Conservation (phyloP, 345 rosid species). For the Euphorbia pulcherrima region DNA sequence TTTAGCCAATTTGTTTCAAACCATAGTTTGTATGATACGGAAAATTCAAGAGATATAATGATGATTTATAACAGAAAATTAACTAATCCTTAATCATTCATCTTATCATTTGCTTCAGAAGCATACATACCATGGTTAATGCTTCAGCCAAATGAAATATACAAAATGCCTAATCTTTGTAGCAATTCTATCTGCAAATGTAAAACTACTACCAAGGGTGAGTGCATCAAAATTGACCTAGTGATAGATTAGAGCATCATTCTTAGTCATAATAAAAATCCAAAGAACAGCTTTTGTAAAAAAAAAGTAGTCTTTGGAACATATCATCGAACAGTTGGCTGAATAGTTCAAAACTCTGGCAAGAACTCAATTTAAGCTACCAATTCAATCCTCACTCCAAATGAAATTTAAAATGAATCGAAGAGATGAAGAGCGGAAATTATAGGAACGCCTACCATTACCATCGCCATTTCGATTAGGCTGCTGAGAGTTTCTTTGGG, state of each 20-base stretch:
- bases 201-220: neutral
- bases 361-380: neutral
- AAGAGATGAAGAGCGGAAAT: neutral
- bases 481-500: conserved; percentile 32
- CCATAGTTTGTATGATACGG: neutral
- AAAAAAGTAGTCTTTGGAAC: too few relatives aligned
- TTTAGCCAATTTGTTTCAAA: neutral
- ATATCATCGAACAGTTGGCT: too few relatives aligned
- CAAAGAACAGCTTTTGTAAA: too few relatives aligned
- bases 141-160: neutral
- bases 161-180: neutral
- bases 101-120: neutral
- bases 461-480: conserved; percentile 36
- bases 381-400: neutral
- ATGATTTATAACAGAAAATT: neutral
- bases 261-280: too few relatives aligned
- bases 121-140: neutral
- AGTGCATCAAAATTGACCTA: neutral
- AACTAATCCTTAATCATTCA: neutral
- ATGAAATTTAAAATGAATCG: neutral
- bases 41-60: neutral
- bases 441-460: conserved; percentile 19
- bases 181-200: neutral
- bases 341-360: too few relatives aligned
- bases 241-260: neutral